A percentile compares a stretch with the other conserved stretches of the same genome.
These are phyloP conservation scores for Teunomyces panamensis DNA, from an alignment of 805 yeast genomes.

Conservation along the genomic window DNA sequence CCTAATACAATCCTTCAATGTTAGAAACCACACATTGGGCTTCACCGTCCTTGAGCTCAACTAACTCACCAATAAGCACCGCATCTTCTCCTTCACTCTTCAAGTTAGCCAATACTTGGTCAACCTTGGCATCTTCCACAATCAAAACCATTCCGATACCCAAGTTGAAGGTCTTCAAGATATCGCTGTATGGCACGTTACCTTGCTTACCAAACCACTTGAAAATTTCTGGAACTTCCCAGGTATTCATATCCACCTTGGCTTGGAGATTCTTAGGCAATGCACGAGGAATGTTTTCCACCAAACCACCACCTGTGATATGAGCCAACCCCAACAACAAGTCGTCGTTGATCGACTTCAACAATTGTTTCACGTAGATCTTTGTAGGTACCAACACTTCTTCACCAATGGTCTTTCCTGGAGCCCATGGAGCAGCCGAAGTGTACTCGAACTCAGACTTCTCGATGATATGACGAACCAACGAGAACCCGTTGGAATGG, in stretches of 20 bases:
- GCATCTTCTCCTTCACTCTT: constrained; percentile 72
- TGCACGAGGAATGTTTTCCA: constrained; percentile 95
- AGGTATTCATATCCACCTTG: constrained; percentile 67
- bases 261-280: constrained; percentile 81
- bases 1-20: constrained; percentile 40
- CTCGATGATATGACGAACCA: constrained; percentile 89
- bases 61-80: constrained; percentile 44
- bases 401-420: constrained; percentile 73
- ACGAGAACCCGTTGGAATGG: constrained; percentile 95
- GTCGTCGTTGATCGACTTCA: constrained; percentile 67
- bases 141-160: constrained; percentile 97
- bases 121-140: constrained; percentile 68
- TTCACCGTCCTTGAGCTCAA: constrained; percentile 38
- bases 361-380: constrained; percentile 88
- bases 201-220: constrained; percentile 93
- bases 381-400: constrained; percentile 86
- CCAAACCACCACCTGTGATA: constrained; percentile 97
- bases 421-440: constrained; percentile 82
- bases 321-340: constrained; percentile 87
- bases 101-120: constrained; percentile 50
- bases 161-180: constrained; percentile 87
- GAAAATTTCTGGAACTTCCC: constrained; percentile 89
- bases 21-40: constrained; percentile 63
- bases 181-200: constrained; percentile 80
- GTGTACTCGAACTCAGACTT: constrained; percentile 63